A percentile compares a stretch with the other conserved stretches of the same genome.
Conservation (phyloP, 2,329 filamentous ascomycete genomes). For the Ceratocystis lukuohia region DNA sequence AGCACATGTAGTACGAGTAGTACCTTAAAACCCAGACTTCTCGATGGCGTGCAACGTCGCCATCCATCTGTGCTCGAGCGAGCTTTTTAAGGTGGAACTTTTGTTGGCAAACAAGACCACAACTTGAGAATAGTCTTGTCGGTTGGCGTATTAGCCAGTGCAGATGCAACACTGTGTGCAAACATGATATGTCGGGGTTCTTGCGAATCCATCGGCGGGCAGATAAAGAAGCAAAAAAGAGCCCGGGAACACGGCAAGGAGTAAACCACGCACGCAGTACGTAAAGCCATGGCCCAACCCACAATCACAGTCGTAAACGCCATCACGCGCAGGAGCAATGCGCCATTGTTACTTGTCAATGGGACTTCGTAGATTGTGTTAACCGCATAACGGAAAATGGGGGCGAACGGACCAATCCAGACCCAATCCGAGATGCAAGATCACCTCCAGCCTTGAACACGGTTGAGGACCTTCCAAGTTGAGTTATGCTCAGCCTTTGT, state of each 20-base stretch:
- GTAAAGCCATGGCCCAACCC: background rate
- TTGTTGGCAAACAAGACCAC: background rate
- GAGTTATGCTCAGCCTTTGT: background rate
- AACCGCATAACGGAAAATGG: background rate
- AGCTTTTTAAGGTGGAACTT: background rate
- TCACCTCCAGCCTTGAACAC: background rate
- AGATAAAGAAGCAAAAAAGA: background rate
- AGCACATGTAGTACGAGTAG: too few relatives aligned
- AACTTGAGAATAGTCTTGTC: background rate
- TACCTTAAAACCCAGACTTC: too few relatives aligned
- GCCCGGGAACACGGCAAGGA: too few relatives aligned
- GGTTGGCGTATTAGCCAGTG: background rate
- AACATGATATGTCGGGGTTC: background rate
- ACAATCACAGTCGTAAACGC: background rate
- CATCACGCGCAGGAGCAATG: background rate
- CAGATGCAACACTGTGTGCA: background rate
- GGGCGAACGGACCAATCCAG: background rate
- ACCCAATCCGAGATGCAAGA: background rate
- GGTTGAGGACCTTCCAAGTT: background rate
- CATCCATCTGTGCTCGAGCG: constrained; percentile 1
- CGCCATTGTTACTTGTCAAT: background rate
- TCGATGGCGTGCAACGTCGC: background rate
- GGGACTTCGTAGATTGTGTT: background rate
- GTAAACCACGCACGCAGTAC: too few relatives aligned
- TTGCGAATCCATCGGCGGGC: background rate